Evolutionary conservation across 1,284 basidiomycete species (phyloP).

Genomic region (Anthracocystis panici-leucophaei): DNA sequence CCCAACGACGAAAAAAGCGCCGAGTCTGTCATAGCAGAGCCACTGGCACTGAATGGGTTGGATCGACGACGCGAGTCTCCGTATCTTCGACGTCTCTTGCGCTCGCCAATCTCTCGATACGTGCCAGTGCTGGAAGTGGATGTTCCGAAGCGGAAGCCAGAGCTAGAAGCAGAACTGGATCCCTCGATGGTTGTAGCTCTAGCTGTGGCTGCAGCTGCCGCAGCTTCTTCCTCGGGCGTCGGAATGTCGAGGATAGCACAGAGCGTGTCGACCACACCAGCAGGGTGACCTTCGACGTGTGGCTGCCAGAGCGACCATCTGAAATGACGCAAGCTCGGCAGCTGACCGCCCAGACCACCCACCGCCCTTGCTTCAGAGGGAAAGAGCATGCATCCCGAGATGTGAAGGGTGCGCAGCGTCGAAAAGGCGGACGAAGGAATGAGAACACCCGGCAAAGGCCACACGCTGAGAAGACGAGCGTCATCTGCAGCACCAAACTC

Average conservation of each 20-base stretch:
- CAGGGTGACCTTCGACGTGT: slow-evolving; percentile 53
- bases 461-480: slow-evolving; percentile 39
- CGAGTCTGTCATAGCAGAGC: slow-evolving; percentile 33
- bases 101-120: slow-evolving; percentile 36
- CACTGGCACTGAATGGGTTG: slow-evolving; percentile 35
- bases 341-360: slow-evolving; percentile 47
- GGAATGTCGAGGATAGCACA: slow-evolving; percentile 52
- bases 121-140: slow-evolving; percentile 45
- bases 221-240: slow-evolving; percentile 44
- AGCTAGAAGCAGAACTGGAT: slow-evolving; percentile 32
- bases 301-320: slow-evolving; percentile 57
- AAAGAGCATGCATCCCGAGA: slow-evolving; percentile 61
- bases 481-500: slow-evolving; percentile 31
- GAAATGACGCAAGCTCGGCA: slow-evolving; percentile 52
- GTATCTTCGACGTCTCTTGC: slow-evolving; percentile 42
- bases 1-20: slow-evolving; percentile 35
- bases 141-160: slow-evolving; percentile 38
- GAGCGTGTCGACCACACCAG: slow-evolving; percentile 49
- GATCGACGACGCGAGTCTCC: slow-evolving; percentile 40
- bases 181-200: slow-evolving; percentile 24
- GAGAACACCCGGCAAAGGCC: slow-evolving; percentile 46
- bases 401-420: slow-evolving; percentile 50
- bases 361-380: slow-evolving; percentile 48
- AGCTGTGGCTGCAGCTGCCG: slow-evolving; percentile 29
- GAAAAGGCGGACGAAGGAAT: slow-evolving; percentile 47